A percentile compares a stretch with the other conserved stretches of the same genome.
phyloP scores from a whole-genome alignment of 2,329 filamentous ascomycete species.

The Xylariaceae sp. region DNA sequence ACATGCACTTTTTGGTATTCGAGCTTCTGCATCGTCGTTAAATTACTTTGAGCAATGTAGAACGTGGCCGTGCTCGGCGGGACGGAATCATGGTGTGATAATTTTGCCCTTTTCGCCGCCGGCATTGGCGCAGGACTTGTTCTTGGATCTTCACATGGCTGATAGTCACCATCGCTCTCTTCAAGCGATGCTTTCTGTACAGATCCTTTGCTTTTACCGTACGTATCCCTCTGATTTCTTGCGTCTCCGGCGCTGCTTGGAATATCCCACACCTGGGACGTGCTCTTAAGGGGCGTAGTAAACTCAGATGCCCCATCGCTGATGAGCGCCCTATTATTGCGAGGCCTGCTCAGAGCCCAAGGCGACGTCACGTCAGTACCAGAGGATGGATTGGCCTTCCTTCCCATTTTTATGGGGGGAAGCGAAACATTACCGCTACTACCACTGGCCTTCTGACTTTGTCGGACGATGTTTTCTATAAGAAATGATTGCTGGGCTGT shows the following conservation, averaged over 20 bases:
- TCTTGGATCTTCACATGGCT: conserved; percentile 3
- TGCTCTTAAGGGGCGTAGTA: conserved; percentile 30
- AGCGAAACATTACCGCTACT: conserved; percentile 32
- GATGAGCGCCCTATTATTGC: conserved; percentile 19
- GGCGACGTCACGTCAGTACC: conserved; percentile 31
- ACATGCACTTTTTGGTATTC: conserved; percentile 32
- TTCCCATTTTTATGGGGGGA: conserved; percentile 24
- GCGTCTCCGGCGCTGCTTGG: conserved; percentile 31
- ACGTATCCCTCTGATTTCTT: conserved; percentile 18
- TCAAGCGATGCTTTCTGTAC: conserved; percentile 1
- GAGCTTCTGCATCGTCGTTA: conserved; percentile 35
- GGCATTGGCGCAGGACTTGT: conserved; percentile 12
- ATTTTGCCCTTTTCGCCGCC: conserved; percentile 18
- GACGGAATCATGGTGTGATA: conserved; percentile 23
- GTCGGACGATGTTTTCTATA: conserved; percentile 33
- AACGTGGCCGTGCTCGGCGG: conserved; percentile 25
- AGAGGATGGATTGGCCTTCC: conserved; percentile 26
- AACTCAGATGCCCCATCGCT: conserved; percentile 26
- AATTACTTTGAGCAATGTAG: conserved; percentile 32
- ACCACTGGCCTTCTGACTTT: conserved; percentile 32
- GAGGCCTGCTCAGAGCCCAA: conserved; percentile 14
- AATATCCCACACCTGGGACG: conserved; percentile 32
- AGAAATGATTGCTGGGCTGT: conserved; percentile 30
- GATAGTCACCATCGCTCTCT: conserved; percentile 7
- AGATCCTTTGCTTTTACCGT: conserved; percentile 21